Evolutionary conservation across 2,329 filamentous ascomycete genomes (phyloP), one percentile per base, ranked within the genome.

Genomic region (Clonostachys sp.): DNA sequence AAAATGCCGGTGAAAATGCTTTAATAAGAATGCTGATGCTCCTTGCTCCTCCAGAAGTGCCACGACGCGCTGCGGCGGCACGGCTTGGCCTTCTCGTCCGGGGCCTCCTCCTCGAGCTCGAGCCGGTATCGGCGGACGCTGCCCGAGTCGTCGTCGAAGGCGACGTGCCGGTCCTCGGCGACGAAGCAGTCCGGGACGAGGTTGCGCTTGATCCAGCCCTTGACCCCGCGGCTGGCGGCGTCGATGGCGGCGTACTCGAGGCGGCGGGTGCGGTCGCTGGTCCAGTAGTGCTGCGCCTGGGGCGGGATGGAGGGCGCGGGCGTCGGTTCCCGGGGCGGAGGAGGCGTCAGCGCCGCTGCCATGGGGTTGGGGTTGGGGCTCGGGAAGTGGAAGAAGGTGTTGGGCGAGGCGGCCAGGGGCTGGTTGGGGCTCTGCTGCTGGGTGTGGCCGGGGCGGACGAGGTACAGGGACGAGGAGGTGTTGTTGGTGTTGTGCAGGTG

Each of bases 201-300:
- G 54, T 78, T 71, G 41, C 74, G 71, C 59, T 77, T 69, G 34
- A 83, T 57, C 76, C 82, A 85, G 12, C 81, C 82, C 53, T 75
- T 75, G 33, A 86, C 69, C 5, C 82, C 82, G 2, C 72, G 71
- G 35, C 73, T 77, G 3, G 81, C 80, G 0, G 81, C 80, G 44
- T 86, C 82, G 39, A 86, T 86, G 47, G 82, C 82, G 0, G 81
- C 82, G 55, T 86, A 86, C 65, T 86, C 82, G 5, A 84, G 70
- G 12, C 80, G 71, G 5, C 82, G 73, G 0, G 81, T 84, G 46
- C 71, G 72, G 57, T 84, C 79, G 56, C 79, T 84, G 2, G 81
- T 85, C 82, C 82, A 86, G 64, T 85, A 86, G 57, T 84, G 80
- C 2, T 78, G 80, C 4, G 82, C 84, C 53, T 76, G 73, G 5